Base-by-base conservation (phyloP, 805 yeast species). In the Wickerhamomyces alni region DNA sequence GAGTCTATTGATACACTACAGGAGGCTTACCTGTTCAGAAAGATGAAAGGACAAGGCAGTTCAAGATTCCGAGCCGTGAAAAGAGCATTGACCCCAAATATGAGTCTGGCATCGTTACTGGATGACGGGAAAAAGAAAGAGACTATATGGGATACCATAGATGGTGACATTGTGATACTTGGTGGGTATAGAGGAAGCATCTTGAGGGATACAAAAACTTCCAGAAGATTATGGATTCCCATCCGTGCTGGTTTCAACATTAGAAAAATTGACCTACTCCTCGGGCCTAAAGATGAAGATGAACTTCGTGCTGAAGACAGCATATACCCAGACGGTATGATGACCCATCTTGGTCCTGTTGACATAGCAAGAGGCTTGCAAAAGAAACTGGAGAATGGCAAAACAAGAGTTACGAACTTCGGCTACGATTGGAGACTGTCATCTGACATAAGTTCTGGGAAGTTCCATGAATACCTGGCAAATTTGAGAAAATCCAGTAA, bases 391-490 rank as follows among this genome's bases (percentile, higher is more conserved):
- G 48, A 65, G 8, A 80, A 79, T 49, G 80, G 84, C 2, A 76
- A 74, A 11, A 72, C 82, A 4, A 71, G 62, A 13, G 78, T 86
- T 6, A 74, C 75, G 40, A 81, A 82, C 41, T 89, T 81, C 62
- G 94, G 95, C n/a, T 89, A 88, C 59, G 97, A 89, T 63, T 89
- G 97, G 97, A 72, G 97, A 51, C 60, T 88, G 6, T 77, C 89
- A 7, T 69, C 77, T 2, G 84, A 77, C 31, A 57, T 78, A 5
- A 63, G 70, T 16, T 65, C 84, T 11, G 55, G 62, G 7, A 69
- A 77, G 44, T 63, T 89, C n/a, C 62, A 61, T 26, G 59, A 68
- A n/a, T 69, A 67, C 36, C 57, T 86, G 13, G 50, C 51, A 16
- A 53, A 66, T 6, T 62, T 87, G 21, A 56, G 63, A 17, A 36